These are phyloP conservation scores for Lactarius sanguifluus DNA, from an alignment of 768 basidiomycete species.

Conservation along the genomic window DNA sequence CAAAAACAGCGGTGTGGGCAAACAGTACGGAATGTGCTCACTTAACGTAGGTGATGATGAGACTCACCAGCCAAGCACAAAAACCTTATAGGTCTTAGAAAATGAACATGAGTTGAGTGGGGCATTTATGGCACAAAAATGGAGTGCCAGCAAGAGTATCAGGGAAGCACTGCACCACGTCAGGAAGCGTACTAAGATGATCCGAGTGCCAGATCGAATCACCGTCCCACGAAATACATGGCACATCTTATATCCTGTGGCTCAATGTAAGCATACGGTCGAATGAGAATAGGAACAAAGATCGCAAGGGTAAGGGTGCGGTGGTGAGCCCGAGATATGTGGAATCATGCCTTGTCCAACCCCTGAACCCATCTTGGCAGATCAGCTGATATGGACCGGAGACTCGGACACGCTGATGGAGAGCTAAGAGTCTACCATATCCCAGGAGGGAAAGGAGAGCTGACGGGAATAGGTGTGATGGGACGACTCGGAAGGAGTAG, in stretches of 20 bases:
- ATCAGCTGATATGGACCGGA: too few species aligned
- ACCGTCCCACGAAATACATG: background rate
- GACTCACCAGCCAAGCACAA: background rate
- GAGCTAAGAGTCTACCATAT: too few species aligned
- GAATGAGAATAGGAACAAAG: background rate
- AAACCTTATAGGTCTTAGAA: background rate
- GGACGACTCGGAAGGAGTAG: too few species aligned
- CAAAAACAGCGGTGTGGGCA: too few species aligned
- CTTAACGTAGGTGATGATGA: background rate
- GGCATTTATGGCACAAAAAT: background rate
- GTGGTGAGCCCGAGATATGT: too few species aligned
- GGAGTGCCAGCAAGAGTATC: background rate
- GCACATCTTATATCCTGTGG: background rate
- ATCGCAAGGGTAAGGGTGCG: background rate
- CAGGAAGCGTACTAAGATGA: background rate
- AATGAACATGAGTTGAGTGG: background rate
- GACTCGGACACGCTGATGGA: too few species aligned
- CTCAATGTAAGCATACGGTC: background rate
- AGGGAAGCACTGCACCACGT: background rate
- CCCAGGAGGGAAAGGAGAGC: too few species aligned
- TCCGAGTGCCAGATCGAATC: background rate
- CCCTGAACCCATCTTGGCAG: too few species aligned
- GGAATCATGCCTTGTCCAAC: too few species aligned
- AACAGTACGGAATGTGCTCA: too few species aligned
- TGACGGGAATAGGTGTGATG: too few species aligned